phyloP scores from a whole-genome alignment of 2,329 filamentous ascomycete genomes.

The Cordyceps farinosa region DNA sequence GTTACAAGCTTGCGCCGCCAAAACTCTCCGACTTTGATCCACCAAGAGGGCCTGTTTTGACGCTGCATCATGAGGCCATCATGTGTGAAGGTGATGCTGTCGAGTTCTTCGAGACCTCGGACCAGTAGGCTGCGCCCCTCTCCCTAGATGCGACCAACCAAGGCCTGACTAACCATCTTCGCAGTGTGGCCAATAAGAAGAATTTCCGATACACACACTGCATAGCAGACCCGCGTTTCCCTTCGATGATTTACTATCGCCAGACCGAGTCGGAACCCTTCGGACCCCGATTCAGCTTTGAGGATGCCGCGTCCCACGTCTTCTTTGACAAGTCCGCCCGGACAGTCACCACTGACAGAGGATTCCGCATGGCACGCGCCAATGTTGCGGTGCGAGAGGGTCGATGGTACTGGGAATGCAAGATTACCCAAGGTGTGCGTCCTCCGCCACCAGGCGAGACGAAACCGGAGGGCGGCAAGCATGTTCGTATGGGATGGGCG shows the following conservation, averaged over 20 bases:
- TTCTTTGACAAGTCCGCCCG: constrained; percentile 73
- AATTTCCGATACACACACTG: constrained; percentile 87
- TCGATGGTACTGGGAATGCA: constrained; percentile 91
- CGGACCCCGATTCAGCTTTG: constrained; percentile 81
- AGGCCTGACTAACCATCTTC: not conserved
- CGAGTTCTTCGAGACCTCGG: constrained; percentile 60
- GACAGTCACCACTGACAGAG: constrained; percentile 84
- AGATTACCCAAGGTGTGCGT: constrained; percentile 71
- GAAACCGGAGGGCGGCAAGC: constrained; percentile 51
- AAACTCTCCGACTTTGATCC: constrained; percentile 60
- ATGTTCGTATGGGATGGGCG: constrained; percentile 83
- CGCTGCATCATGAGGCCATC: constrained; percentile 51
- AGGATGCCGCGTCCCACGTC: constrained; percentile 83
- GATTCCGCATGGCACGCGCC: constrained; percentile 84
- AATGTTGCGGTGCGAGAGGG: constrained; percentile 90
- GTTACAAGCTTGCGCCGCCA: constrained; percentile 63
- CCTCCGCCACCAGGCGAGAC: constrained; percentile 38
- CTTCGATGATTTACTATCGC: constrained; percentile 83
- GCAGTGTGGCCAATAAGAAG: constrained; percentile 60
- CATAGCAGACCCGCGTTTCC: constrained; percentile 83
- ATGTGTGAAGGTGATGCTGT: constrained; percentile 48
- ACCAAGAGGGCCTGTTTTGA: constrained; percentile 55
- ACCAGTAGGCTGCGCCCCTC: constrained; percentile 49
- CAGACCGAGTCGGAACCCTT: constrained; percentile 84
- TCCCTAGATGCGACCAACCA: not conserved